phyloP scores from a whole-genome alignment of 176 grass and related monocot genomes.

The Chrysopogon serrulatus region DNA sequence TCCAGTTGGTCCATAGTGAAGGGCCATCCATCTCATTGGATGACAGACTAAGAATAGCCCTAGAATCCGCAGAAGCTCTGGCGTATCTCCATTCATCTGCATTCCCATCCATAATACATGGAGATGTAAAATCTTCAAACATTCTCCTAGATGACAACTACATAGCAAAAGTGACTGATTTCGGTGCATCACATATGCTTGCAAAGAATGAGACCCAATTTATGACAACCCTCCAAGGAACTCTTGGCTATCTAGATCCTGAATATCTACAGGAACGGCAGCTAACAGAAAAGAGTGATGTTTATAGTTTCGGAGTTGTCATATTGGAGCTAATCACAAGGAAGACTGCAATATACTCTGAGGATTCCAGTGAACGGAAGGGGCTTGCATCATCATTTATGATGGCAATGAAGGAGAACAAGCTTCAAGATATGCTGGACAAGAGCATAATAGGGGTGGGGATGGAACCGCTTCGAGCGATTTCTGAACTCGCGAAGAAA shows the following conservation, averaged over 20 bases:
- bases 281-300: conserved; percentile 41
- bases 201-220: conserved; percentile 26
- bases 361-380: conserved; percentile 22
- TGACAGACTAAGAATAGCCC: conserved; percentile 11
- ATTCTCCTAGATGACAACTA: conserved; percentile 27
- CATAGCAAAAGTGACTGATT: conserved; percentile 38
- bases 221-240: conserved; percentile 32
- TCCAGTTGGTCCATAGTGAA: conserved; percentile 5
- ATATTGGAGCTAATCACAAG: conserved; percentile 33
- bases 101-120: conserved; percentile 30
- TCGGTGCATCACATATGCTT: conserved; percentile 38
- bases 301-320: conserved; percentile 42
- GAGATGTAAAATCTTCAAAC: conserved; percentile 36
- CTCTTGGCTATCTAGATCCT: conserved; percentile 35
- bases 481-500: conserved; percentile 18
- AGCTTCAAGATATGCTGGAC: conserved; percentile 26
- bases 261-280: conserved; percentile 31
- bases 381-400: conserved; percentile 29
- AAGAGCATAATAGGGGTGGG: not conserved
- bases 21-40: not conserved
- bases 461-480: not conserved
- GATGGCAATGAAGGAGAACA: conserved; percentile 17
- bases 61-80: conserved; percentile 30
- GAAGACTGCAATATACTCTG: conserved; percentile 27
- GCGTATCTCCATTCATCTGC: conserved; percentile 32